Base-by-base conservation (phyloP, 2,329 filamentous ascomycete genomes). In the Curvularia sp. region DNA sequence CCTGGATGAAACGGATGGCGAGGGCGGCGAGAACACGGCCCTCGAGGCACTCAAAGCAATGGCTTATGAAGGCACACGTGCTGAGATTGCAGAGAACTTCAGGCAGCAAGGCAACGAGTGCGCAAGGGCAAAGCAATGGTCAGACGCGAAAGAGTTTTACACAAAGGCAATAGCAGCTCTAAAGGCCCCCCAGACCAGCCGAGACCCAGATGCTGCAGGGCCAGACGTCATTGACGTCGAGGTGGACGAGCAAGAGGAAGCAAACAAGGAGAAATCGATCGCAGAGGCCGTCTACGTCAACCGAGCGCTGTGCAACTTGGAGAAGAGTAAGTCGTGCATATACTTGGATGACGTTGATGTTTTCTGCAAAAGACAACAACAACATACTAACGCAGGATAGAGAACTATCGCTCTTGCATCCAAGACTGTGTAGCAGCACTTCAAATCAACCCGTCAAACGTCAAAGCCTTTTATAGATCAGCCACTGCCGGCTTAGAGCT, bases 391-490 rank as follows among this genome's bases (percentile, higher is more conserved):
- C 50, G 23, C 38, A 8, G 25, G 8, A 28, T 68, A 89, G 87
- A 86, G 74, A 99, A 99, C 80, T 95, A 93, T 79, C 89, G 94
- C 63, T 89, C 87, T 62, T 93, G 90, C 79, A 96, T 89, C 71
- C 84, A 89, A 47, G 95, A 98, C 81, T 95, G 93, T 77, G 90
- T 89, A 2, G 83, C 87, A 7, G 89, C 91, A 1, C 83, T 99
- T 59, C 86, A 87, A 38, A 81, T 97, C 57, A 96, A 97, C 78
- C 84, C 88, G 3, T 77, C 76, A 49, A 97, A 97, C 76, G 77
- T 96, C 71, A 99, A 99, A 80, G 94, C 95, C 1, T 92, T 89
- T 79, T 99, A 96, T 79, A 90, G 95, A 62, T 93, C 90, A 54
- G 86, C 90, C 2, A 83, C 84, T 59, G 94, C 95, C 3, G 85